Evolutionary conservation across 2,329 filamentous ascomycete genomes (phyloP), one percentile per base, ranked within the genome.

Genomic region (Arthroderma sp.): DNA sequence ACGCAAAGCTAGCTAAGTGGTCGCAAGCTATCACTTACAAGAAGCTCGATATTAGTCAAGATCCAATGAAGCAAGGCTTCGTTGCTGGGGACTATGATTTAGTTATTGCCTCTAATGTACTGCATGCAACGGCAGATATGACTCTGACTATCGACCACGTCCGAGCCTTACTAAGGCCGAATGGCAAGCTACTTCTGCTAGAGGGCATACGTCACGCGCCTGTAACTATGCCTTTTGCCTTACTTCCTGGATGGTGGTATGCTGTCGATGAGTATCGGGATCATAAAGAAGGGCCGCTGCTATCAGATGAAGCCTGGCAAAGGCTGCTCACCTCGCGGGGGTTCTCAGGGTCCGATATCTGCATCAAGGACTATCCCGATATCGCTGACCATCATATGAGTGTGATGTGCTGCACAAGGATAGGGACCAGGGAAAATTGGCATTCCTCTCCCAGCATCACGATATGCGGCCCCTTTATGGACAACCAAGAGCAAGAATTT

Each of bases 171-270:
- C 7, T 37, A 37, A 37, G 13, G 35, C 35, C 35, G 7, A 9
- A 9, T 15, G 35, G 35, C 13, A 37, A 37, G 35, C 13, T 37
- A 9, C 35, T 37, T 3, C 2, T 37, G n/a, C n/a, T n/a, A n/a
- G n/a, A n/a, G n/a, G n/a, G n/a, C n/a, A n/a, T n/a, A n/a, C n/a
- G n/a, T n/a, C n/a, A n/a, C n/a, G n/a, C n/a, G n/a, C n/a, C n/a
- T n/a, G n/a, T n/a, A n/a, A n/a, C n/a, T n/a, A n/a, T 61, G 52
- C 61, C 69, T 28, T 61, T 70, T 35, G 66, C 64, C 13, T 44
- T 54, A 1, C 55, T 72, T 4, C 58, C 65, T 7, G 68, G 65
- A 4, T 73, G 70, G 70, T 71, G 69, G 69, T 28, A 58, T 6
- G 65, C 65, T 13, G 59, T 31, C 0, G 59, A 66, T 0, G 69